Base-by-base conservation (phyloP, 2,329 filamentous ascomycete genomes). In the Colletotrichum coccodes region DNA sequence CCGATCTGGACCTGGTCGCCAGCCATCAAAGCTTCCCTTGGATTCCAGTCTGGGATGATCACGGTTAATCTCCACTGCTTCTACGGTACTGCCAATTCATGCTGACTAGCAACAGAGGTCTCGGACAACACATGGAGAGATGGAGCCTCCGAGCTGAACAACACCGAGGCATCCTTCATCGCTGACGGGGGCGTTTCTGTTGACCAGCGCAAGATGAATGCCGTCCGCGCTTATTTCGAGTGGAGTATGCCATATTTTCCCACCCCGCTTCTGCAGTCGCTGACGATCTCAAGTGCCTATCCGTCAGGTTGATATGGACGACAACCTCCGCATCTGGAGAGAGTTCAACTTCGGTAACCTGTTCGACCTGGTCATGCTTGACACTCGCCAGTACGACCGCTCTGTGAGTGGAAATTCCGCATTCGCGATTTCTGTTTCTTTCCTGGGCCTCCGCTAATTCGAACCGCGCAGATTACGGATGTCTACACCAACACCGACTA, bases 161-260 rank as follows among this genome's bases (percentile, higher is more conserved):
- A 93, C 76, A 91, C 88, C 11, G 90, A 92, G 73, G 84, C 87
- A 8, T 91, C 88, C 0, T 93, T 92, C 78, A 75, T 88, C 32
- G 81, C 85, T 54, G 84, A 88, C 64, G 86, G 86, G 4, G 82
- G 83, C 16, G 84, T 93, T n/a, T 88, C 85, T 36, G 88, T 92
- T n/a, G 91, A 93, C 72, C 88, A 91, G 75, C 86, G 91, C 71
- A 93, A 93, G 81, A 89, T 92, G 83, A 92, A 93, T 60, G 91
- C 90, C 1, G 90, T 93, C 2, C 84, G 91, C 42, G 90, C 91
- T 1, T 91, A 91, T 74, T 92, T 91, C 68, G 90, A 92, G 75
- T 91, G 89, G 87, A 76, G 76, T 73, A n/a, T 14, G 53, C 26
- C 3, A 4, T 26, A 34, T 1, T 8, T 16, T 28, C 11, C 14